A percentile compares a stretch with the other conserved stretches of the same genome.
Evolutionary conservation across 805 yeast genomes (phyloP).

Genomic region (Sugiyamaella valdiviana): DNA sequence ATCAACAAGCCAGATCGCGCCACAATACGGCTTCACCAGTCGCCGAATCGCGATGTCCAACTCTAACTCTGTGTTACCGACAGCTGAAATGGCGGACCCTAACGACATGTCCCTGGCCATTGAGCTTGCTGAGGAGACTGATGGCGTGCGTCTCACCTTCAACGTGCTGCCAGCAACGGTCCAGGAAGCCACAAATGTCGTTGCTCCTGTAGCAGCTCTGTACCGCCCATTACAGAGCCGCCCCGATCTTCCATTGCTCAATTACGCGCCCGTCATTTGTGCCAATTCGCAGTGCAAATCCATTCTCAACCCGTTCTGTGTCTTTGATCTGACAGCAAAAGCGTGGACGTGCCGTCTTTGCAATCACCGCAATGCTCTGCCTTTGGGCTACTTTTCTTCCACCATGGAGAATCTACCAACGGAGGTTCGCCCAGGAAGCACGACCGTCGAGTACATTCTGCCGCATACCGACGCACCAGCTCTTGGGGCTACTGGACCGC

Average conservation of each 20-base stretch:
- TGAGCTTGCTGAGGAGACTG: conserved; percentile 47
- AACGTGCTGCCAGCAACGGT: conserved; percentile 78
- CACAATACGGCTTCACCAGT: too few species aligned
- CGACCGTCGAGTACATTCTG: conserved; percentile 81
- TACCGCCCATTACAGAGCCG: conserved; percentile 78
- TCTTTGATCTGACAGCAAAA: conserved; percentile 65
- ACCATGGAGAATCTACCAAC: conserved; percentile 72
- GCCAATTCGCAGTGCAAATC: conserved; percentile 62
- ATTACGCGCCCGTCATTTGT: conserved; percentile 74
- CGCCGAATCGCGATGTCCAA: too few species aligned
- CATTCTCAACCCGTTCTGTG: conserved; percentile 68
- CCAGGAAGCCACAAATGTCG: conserved; percentile 73
- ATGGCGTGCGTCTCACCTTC: conserved; percentile 65
- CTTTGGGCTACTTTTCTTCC: conserved; percentile 72
- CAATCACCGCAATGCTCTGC: conserved; percentile 67
- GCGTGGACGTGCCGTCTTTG: conserved; percentile 86
- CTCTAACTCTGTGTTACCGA: too few species aligned
- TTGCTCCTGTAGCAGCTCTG: conserved; percentile 81
- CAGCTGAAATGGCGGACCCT: too few species aligned
- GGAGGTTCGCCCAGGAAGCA: conserved; percentile 59
- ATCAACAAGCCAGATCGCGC: too few species aligned
- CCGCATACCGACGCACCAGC: background rate
- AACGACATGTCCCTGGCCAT: too few species aligned
- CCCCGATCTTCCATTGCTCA: conserved; percentile 61
- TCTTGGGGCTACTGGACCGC: conserved; percentile 77